Conservation (phyloP, 352 stramenopile genomes). For the Aphanomyces euteiches region DNA sequence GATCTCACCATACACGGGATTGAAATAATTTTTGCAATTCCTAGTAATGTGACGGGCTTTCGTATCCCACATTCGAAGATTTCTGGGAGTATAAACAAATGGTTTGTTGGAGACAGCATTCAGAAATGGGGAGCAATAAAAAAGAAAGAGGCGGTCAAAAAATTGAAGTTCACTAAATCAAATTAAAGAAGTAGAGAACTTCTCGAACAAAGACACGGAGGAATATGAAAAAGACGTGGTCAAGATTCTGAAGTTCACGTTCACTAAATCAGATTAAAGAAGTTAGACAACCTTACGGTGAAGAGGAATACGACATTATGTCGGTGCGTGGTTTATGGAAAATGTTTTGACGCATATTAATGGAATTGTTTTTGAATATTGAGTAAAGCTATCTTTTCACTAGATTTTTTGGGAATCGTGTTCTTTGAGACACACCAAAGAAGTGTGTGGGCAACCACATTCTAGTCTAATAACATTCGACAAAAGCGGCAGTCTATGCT, state of each 20-base stretch:
- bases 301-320: no score
- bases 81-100: background rate
- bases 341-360: no score
- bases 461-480: no score
- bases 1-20: background rate
- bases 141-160: background rate
- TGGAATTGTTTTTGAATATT: no score
- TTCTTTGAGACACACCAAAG: no score
- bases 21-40: background rate
- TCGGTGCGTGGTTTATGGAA: no score
- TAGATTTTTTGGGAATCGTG: no score
- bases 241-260: background rate
- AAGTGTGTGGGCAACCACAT: no score
- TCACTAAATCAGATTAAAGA: slow-evolving; percentile 2
- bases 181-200: background rate
- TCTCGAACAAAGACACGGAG: no score
- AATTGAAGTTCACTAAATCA: background rate
- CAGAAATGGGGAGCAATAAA: background rate
- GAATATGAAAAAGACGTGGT: background rate
- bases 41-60: background rate
- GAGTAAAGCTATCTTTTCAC: no score
- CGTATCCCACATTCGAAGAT: background rate
- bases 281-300: background rate
- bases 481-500: no score
- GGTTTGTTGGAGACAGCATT: background rate